Evolutionary conservation across 169 alveolate genomes (phyloP), one percentile per base, ranked within the genome.

Genomic region (Eimeria necatrix): DNA sequence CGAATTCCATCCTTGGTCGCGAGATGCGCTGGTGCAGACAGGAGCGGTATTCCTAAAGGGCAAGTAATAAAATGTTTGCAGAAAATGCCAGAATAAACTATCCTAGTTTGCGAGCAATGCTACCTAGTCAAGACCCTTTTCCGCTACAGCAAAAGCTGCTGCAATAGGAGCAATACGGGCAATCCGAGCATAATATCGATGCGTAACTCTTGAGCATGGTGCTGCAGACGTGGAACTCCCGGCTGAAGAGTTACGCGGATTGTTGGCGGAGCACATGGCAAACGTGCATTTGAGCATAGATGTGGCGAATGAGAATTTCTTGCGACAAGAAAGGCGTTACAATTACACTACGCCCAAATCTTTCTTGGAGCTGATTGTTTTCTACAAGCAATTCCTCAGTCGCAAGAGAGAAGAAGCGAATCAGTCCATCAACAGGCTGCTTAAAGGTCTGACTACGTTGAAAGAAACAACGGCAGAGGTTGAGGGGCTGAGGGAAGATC

Each of bases 1-100:
- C 95, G 98, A 99, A 98, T 99, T 98, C 99, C 99, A 98, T 96
- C 99, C 99, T 73, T 99, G 99, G 99, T 99, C 99, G 60, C 98
- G 98, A 93, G 99, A 98, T 94, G 99, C 99, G 12, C 95, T 99
- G 90, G 97, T 98, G 74, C 99, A 98, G 91, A 99, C 98, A 76
- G 98, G 99, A 10, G 96, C 92, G 53, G 96, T 98, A 92, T 98
- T 98, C 97, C 94, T 98, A 53, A 93, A 95, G 76, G 99, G 98
- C 78, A 94, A 97, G 41, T 32, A 32, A 32, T 2, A 32, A 32
- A 32, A 32, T 32, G 41, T 32, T 32, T 32, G 41, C 41, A 32
- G 24, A 68, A 68, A 22, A 22, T 4, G 0, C 14, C 9, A 26
- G 76, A n/a, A 12, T n/a, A n/a, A 68, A 8, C 48, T 16, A 10